Base-by-base conservation (phyloP, 352 stramenopile species). In the Blastocystis sp. region DNA sequence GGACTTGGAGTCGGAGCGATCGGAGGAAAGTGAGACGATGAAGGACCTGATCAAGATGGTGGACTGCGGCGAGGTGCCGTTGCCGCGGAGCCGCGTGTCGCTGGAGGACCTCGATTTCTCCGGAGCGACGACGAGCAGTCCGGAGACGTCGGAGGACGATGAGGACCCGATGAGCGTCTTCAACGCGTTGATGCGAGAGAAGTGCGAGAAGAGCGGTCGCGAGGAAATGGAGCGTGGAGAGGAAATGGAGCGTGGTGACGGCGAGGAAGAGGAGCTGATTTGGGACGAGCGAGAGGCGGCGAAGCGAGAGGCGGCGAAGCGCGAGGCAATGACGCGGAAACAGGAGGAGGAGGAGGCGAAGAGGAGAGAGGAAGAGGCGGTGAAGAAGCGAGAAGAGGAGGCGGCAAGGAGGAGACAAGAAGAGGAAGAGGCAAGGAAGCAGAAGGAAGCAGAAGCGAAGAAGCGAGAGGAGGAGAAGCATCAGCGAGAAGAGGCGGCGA, bases 21-120 rank as follows among this genome's bases (percentile, higher is more conserved):
- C 42, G 38, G 64, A 57, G 16, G 27, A 53, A 36, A 29, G 64
- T 29, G 40, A 38, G 27, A n/a, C 14, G 24, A 36, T 76, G 11
- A 36, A 76, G 2, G 64, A 76, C 0, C 34, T 63, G 69, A 81
- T 64, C 18, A 64, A 65, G 27, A 63, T n/a, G 46, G 48, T 63
- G 44, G 48, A 65, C 11, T 34, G 27, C 46, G n/a, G 18, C 69
- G 32, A 34, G 18, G 29, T n/a, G 29, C 29, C 38, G 36, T 21
- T 44, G 61, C 51, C 51, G n/a, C 51, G 32, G n/a, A 59, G 51
- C 51, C n/a, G 4, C 11, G 51, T 59, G 11, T 59, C 51, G 3
- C 32, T 59, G 4, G 51, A 59, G n/a, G 51, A 59, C 2, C n/a
- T 59, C 7, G 51, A 59, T 14, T 59, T 59, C 51, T 59, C 51